Conservation (phyloP, 306 rosid genomes). For the Clitoria ternatea region DNA sequence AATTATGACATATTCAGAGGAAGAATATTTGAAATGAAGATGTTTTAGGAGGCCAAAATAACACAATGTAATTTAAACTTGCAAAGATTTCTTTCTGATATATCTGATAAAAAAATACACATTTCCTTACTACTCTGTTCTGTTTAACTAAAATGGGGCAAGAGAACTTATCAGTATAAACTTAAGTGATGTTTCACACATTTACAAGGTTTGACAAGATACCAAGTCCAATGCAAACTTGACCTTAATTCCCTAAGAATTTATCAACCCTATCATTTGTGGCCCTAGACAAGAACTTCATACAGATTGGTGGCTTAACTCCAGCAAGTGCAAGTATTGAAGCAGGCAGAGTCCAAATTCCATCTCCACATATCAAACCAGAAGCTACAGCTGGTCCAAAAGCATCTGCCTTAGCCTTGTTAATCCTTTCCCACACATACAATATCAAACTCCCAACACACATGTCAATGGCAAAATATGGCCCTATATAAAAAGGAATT, state of each 20-base stretch:
- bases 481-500: conserved; percentile 48
- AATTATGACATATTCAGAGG: not conserved
- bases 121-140: not conserved
- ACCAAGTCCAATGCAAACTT: conserved; percentile 9
- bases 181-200: not conserved
- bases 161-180: not conserved
- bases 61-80: not conserved
- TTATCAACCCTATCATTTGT: conserved; percentile 33
- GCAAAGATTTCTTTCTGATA: not conserved
- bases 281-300: conserved; percentile 49
- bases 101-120: not conserved
- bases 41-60: not conserved
- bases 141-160: not conserved
- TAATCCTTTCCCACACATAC: conserved; percentile 37
- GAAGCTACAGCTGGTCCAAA: conserved; percentile 51
- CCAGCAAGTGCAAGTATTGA: conserved; percentile 46
- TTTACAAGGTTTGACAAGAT: conserved; percentile 31
- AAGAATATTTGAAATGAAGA: not conserved
- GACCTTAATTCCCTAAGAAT: conserved; percentile 27
- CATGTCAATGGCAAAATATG: conserved; percentile 53
- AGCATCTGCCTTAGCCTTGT: conserved; percentile 46
- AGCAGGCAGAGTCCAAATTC: conserved; percentile 52
- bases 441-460: conserved; percentile 49
- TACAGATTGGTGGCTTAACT: conserved; percentile 54
- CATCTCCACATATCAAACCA: conserved; percentile 61